Conservation (phyloP, 1,139 yeast species). For the Blastobotrys indianensis region DNA sequence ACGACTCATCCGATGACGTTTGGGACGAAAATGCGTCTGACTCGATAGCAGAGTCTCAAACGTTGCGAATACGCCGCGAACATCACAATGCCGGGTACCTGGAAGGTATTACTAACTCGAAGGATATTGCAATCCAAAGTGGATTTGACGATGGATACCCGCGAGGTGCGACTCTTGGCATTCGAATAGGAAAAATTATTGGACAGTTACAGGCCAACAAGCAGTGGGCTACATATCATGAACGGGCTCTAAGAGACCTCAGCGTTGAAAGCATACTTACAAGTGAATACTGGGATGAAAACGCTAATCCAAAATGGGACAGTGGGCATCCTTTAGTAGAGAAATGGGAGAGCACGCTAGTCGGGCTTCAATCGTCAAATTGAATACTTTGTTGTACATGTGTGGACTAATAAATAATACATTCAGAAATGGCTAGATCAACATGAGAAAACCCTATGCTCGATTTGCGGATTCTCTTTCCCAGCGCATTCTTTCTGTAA, state of each 20-base stretch:
- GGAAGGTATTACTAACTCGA: conserved; percentile 70
- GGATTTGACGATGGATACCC: conserved; percentile 84
- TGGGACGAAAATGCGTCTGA: conserved; percentile 2
- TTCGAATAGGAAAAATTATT: conserved; percentile 59
- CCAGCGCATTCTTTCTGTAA: conserved; percentile 31
- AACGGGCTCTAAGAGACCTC: conserved; percentile 45
- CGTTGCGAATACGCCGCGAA: conserved; percentile 42
- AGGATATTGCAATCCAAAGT: conserved; percentile 62
- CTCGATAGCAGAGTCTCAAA: conserved; percentile 9
- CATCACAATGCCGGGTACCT: conserved; percentile 80
- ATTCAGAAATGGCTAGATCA: no score
- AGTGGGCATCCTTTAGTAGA: conserved; percentile 36
- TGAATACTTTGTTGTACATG: no score
- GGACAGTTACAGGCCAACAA: conserved; percentile 41
- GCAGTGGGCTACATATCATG: conserved; percentile 23
- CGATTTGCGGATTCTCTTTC: conserved; percentile 15
- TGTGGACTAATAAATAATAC: no score
- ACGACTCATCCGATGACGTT: conserved; percentile 1
- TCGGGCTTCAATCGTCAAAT: no score
- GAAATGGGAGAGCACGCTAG: conserved; percentile 34
- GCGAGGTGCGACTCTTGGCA: conserved; percentile 64
- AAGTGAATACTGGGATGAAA: conserved; percentile 45
- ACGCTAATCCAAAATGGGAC: conserved; percentile 35
- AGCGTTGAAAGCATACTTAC: conserved; percentile 47
- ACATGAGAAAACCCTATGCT: no score